Conservation (phyloP, 176 grass and related monocot species). For the Carex kokanica region DNA sequence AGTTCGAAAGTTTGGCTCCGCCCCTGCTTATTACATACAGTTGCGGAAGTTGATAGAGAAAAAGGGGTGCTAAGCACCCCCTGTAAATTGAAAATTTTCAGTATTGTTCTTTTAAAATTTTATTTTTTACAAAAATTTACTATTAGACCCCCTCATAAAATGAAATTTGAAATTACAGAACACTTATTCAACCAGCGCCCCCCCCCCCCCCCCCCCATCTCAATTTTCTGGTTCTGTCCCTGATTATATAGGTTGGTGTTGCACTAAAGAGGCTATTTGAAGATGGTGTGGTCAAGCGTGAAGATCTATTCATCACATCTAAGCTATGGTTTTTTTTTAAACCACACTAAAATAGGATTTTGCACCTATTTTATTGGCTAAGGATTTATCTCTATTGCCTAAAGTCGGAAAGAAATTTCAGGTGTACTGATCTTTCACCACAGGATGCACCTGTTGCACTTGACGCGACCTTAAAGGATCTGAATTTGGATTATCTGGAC, state of each 20-base stretch:
- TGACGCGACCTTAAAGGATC: constrained; percentile 7
- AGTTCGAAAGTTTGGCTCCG: no score
- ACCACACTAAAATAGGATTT: neutral
- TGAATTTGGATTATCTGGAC: constrained; percentile 16
- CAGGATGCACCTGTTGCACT: constrained; percentile 16
- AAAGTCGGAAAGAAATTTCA: neutral
- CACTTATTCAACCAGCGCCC: no score
- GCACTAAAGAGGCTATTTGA: constrained; percentile 53
- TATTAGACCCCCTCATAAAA: no score
- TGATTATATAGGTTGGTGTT: constrained; percentile 42
- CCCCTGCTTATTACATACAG: neutral
- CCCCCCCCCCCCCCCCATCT: no score
- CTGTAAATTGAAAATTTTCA: no score
- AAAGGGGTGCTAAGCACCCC: no score
- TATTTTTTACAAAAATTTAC: no score
- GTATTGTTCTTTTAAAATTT: no score
- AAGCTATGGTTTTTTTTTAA: constrained; percentile 60
- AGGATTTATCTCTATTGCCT: neutral
- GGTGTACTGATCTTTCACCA: constrained; percentile 16
- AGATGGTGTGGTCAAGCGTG: constrained; percentile 55
- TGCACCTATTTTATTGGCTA: neutral
- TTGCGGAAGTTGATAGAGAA: no score
- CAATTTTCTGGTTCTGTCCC: no score
- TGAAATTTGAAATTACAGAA: no score
- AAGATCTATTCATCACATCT: constrained; percentile 74